A percentile compares a stretch with the other conserved stretches of the same genome.
phyloP scores from a whole-genome alignment of 2,329 filamentous ascomycete species.

The Alternaria sp. region DNA sequence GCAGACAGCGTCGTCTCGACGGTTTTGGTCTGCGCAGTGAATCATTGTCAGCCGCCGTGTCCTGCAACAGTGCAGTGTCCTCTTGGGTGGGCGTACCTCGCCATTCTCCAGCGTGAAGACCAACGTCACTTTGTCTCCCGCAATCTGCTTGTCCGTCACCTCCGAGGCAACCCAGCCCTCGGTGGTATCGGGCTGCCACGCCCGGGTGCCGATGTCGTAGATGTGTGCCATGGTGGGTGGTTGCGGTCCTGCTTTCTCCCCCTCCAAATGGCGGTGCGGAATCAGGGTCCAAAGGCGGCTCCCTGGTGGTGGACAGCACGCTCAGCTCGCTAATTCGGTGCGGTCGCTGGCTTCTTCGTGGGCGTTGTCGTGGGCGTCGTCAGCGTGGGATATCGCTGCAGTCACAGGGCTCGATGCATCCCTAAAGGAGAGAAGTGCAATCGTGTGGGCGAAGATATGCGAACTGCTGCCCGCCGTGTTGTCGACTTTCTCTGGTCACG shows the following conservation, averaged over 20 bases:
- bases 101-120: constrained; percentile 92
- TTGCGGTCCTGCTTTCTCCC: constrained; percentile 21
- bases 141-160: constrained; percentile 82
- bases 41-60: constrained; percentile 21
- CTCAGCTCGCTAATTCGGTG: constrained; percentile 30
- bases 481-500: constrained; percentile 32
- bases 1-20: constrained; percentile 80
- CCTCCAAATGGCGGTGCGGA: constrained; percentile 25
- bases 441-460: constrained; percentile 17
- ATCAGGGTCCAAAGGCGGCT: constrained; percentile 38
- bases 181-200: constrained; percentile 95
- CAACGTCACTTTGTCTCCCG: constrained; percentile 87
- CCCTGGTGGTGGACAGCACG: constrained; percentile 32
- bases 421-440: constrained; percentile 17
- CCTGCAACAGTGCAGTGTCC: neutral
- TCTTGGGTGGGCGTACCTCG: constrained; percentile 67
- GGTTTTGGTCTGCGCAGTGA: constrained; percentile 71
- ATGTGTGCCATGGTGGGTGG: constrained; percentile 78
- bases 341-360: constrained; percentile 21
- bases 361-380: constrained; percentile 22
- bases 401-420: constrained; percentile 44
- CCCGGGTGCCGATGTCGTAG: constrained; percentile 96
- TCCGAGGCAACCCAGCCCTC: constrained; percentile 99
- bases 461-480: constrained; percentile 17
- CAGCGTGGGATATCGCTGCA: constrained; percentile 37